These are phyloP conservation scores for Letharia columbiana DNA, from an alignment of 495 filamentous ascomycete species.

Conservation along the genomic window DNA sequence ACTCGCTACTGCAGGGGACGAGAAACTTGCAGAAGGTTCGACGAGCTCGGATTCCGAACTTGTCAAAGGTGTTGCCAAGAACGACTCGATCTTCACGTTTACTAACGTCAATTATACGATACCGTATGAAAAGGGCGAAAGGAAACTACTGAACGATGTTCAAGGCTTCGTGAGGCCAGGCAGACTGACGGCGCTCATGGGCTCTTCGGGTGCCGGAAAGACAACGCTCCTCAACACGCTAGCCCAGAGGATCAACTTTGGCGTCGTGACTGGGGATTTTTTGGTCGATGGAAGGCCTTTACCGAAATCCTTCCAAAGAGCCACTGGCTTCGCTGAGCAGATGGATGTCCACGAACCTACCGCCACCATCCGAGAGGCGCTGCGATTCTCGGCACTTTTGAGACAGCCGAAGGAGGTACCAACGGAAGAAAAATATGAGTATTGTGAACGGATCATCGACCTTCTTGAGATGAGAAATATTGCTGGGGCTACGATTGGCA, in stretches of 20 bases:
- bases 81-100: constrained; percentile 66
- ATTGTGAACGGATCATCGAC: constrained; percentile 74
- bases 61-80: constrained; percentile 44
- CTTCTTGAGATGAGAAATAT: constrained; percentile 76
- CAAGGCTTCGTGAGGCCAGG: constrained; percentile 65
- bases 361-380: constrained; percentile 73
- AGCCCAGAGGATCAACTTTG: constrained; percentile 48
- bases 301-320: constrained; percentile 51
- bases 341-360: constrained; percentile 72
- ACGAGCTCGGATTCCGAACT: constrained; percentile 24
- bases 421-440: constrained; percentile 65
- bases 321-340: constrained; percentile 76
- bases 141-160: constrained; percentile 52
- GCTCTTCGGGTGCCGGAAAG: constrained; percentile 57
- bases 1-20: constrained; percentile 14
- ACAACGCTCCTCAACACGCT: constrained; percentile 48
- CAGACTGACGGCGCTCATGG: constrained; percentile 63
- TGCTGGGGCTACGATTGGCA: constrained; percentile 77
- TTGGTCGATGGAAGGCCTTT: constrained; percentile 47
- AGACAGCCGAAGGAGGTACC: constrained; percentile 66
- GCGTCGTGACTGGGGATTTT: constrained; percentile 43
- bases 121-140: constrained; percentile 50
- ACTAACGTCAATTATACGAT: constrained; percentile 70
- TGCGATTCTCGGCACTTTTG: constrained; percentile 74
- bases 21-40: constrained; percentile 27